phyloP scores from a whole-genome alignment of 169 alveolate genomes.

The Plasmodium gonderi region DNA sequence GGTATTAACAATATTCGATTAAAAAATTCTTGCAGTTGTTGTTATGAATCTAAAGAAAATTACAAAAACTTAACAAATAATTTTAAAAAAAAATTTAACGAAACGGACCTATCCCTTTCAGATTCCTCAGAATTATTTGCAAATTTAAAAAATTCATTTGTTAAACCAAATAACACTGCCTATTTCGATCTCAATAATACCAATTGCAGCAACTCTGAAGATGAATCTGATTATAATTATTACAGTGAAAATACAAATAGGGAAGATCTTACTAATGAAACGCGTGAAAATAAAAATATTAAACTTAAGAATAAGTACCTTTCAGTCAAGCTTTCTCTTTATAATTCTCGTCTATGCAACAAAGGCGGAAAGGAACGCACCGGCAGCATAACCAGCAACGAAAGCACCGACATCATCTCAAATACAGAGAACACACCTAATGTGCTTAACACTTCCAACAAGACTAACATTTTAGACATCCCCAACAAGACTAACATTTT shows the following conservation, averaged over 20 bases:
- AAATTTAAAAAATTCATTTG: background rate
- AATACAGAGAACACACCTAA: background rate
- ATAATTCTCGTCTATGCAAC: conserved; percentile 21
- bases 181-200: background rate
- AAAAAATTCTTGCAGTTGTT: conserved; percentile 1
- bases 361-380: background rate
- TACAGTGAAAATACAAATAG: conserved; percentile 17
- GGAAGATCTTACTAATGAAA: background rate
- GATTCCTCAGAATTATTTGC: conserved; percentile 8
- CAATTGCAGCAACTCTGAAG: conserved; percentile 20
- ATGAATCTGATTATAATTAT: conserved; percentile 8
- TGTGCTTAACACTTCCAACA: background rate
- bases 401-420: no score
- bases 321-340: conserved; percentile 16
- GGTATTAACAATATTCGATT: conserved; percentile 3
- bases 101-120: conserved; percentile 28
- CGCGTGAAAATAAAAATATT: background rate
- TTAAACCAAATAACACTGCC: background rate
- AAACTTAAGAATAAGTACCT: background rate
- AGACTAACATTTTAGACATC: background rate
- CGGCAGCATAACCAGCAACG: background rate
- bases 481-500: background rate
- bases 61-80: background rate
- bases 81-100: conserved; percentile 23
- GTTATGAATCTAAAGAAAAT: background rate